These are phyloP conservation scores for Glycine soja DNA, from an alignment of 306 rosid species.

Conservation along the genomic window DNA sequence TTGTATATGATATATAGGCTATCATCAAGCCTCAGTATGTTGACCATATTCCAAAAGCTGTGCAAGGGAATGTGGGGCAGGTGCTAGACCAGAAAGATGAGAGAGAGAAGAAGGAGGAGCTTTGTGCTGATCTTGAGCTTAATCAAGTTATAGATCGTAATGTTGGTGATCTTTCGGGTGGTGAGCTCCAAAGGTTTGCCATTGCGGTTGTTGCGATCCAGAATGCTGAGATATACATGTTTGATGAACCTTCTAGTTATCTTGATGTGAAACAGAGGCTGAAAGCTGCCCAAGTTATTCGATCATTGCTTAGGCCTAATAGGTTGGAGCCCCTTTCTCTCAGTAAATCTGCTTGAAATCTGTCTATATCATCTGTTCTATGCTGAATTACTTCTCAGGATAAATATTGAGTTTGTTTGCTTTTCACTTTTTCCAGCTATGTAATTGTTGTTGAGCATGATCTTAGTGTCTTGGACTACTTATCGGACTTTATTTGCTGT, in stretches of 20 bases:
- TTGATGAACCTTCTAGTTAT: constrained; percentile 97
- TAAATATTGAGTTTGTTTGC: constrained; percentile 43
- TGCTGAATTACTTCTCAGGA: not conserved
- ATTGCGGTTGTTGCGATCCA: constrained; percentile 97
- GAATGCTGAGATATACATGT: constrained; percentile 96
- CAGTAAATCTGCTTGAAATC: not conserved
- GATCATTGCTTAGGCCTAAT: constrained; percentile 89
- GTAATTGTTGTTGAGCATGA: constrained; percentile 99
- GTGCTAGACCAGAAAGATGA: constrained; percentile 89
- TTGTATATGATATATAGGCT: constrained; percentile 52
- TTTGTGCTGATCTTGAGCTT: constrained; percentile 85
- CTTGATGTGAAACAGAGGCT: constrained; percentile 98
- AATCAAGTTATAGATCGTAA: constrained; percentile 96
- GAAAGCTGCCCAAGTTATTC: constrained; percentile 93
- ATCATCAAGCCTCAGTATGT: constrained; percentile 98
- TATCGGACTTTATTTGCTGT: constrained; percentile 98
- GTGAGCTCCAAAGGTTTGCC: constrained; percentile 99
- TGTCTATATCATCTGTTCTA: constrained; percentile 3
- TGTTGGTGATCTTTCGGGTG: constrained; percentile 97
- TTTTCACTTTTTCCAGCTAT: constrained; percentile 69
- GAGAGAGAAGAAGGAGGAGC: constrained; percentile 72
- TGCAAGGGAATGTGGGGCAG: constrained; percentile 97
- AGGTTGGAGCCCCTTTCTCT: constrained; percentile 60
- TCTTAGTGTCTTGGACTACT: constrained; percentile 97
- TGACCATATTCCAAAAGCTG: constrained; percentile 97